phyloP scores from a whole-genome alignment of 208 protist species.

The Crithidia brevicula region DNA sequence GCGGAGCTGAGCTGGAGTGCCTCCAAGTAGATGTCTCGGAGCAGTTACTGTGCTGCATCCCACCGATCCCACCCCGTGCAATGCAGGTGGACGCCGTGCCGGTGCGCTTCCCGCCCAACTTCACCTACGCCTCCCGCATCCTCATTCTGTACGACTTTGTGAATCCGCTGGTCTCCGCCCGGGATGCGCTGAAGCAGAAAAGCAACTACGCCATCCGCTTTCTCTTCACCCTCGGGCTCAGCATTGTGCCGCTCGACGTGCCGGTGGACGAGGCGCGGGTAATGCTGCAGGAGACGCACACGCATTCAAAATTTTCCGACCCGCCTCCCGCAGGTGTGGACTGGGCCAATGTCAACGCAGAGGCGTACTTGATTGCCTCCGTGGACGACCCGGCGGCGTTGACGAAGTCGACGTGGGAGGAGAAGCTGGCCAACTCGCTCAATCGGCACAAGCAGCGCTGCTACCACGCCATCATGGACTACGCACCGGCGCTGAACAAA shows the following conservation, averaged over 20 bases:
- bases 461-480: constrained; percentile 41
- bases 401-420: constrained; percentile 37
- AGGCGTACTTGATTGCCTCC: constrained; percentile 51
- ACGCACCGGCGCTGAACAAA: constrained; percentile 19
- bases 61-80: constrained; percentile 53
- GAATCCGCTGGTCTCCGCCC: constrained; percentile 19
- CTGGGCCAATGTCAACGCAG: constrained; percentile 30
- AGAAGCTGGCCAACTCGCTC: constrained; percentile 29
- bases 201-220: constrained; percentile 63
- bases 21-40: constrained; percentile 55
- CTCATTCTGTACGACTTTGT: constrained; percentile 52
- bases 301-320: background rate
- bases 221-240: constrained; percentile 54
- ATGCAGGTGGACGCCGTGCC: constrained; percentile 55
- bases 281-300: constrained; percentile 10
- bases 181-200: constrained; percentile 64
- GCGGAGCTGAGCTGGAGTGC: constrained; percentile 39
- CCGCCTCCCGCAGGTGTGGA: background rate
- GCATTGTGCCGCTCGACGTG: constrained; percentile 52
- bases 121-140: constrained; percentile 43
- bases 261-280: constrained; percentile 26
- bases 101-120: constrained; percentile 49
- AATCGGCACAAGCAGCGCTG: constrained; percentile 43
- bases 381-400: constrained; percentile 31
- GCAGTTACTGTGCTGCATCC: constrained; percentile 62